Evolutionary conservation across 768 basidiomycete species (phyloP).

Genomic region (Panaeolus cyanescens): DNA sequence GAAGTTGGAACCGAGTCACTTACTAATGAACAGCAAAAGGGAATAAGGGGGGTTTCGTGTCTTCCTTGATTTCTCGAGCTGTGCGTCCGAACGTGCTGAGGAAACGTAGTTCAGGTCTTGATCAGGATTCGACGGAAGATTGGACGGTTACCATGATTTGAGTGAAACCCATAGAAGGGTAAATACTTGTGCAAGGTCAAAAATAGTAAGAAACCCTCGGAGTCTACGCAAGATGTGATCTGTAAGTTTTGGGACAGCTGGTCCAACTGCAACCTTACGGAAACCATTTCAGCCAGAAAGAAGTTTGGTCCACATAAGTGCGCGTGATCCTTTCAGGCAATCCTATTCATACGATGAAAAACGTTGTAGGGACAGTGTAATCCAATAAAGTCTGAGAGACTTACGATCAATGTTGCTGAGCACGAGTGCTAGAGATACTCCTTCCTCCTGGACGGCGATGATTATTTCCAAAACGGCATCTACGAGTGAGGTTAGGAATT

Average conservation of each 20-base stretch:
- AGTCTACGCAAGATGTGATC: conserved; percentile 46
- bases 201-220: conserved; percentile 80
- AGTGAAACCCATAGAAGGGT: conserved; percentile 73
- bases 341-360: conserved; percentile 32
- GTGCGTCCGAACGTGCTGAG: conserved; percentile 69
- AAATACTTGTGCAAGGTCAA: conserved; percentile 83
- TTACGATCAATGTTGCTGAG: conserved; percentile 32
- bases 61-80: conserved; percentile 76
- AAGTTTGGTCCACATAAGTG: conserved; percentile 80
- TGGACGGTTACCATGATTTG: conserved; percentile 60
- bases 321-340: conserved; percentile 64
- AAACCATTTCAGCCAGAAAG: conserved; percentile 83
- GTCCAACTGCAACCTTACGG: conserved; percentile 46
- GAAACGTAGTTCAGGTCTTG: background rate
- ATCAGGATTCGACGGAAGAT: conserved; percentile 37
- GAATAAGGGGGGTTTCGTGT: conserved; percentile 76
- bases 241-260: background rate
- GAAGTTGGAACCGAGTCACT: conserved; percentile 23
- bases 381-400: conserved; percentile 9
- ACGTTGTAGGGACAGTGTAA: no score
- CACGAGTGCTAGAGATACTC: conserved; percentile 24
- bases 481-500: conserved; percentile 6
- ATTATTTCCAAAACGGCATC: conserved; percentile 35
- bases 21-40: conserved; percentile 75
- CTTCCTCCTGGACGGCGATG: conserved; percentile 23